Percentiles rank a stretch among this genome's conserved stretches.
Evolutionary conservation across 139 green algal genomes (phyloP).

Genomic region (Chlamydomonas applanata): DNA sequence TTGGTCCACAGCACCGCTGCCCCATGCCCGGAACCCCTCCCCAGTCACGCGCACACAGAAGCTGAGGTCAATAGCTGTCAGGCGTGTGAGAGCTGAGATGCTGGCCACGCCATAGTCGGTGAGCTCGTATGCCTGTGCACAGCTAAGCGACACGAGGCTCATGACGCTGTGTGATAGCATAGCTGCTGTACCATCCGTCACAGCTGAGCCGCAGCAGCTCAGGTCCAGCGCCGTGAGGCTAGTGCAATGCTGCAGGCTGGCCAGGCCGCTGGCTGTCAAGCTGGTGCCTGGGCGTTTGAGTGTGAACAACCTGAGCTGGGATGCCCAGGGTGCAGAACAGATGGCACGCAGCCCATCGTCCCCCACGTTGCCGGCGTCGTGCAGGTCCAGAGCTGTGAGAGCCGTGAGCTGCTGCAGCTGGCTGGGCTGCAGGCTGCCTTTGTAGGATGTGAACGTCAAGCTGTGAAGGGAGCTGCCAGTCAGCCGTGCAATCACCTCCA

Average conservation of each 20-base stretch:
- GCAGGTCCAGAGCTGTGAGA: slow-evolving; percentile 7
- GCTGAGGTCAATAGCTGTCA: slow-evolving; percentile 28
- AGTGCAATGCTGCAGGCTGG: neutral
- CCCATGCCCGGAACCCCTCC: slow-evolving; percentile 13
- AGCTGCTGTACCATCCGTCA: neutral
- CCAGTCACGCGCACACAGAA: slow-evolving; percentile 19
- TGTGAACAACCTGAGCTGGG: slow-evolving; percentile 24
- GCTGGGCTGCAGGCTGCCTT: slow-evolving; percentile 13
- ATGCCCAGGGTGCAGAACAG: neutral
- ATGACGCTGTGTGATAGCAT: neutral
- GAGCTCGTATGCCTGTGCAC: neutral
- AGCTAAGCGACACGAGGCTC: neutral
- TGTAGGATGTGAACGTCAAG: neutral
- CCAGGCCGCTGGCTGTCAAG: slow-evolving; percentile 25
- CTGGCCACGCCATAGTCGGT: slow-evolving; percentile 34
- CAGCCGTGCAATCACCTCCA: slow-evolving; percentile 15
- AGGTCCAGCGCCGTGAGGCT: slow-evolving; percentile 14
- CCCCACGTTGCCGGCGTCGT: neutral
- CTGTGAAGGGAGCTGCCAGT: neutral
- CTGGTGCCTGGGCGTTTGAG: slow-evolving; percentile 21
- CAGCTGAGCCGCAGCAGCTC: neutral
- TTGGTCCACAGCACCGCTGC: neutral
- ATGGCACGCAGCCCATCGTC: neutral
- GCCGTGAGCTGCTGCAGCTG: slow-evolving; percentile 14
- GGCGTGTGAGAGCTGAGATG: slow-evolving; percentile 21